These are phyloP conservation scores for Coemansia sp. DNA, from an alignment of 192 early-diverging fungal species.

Conservation along the genomic window DNA sequence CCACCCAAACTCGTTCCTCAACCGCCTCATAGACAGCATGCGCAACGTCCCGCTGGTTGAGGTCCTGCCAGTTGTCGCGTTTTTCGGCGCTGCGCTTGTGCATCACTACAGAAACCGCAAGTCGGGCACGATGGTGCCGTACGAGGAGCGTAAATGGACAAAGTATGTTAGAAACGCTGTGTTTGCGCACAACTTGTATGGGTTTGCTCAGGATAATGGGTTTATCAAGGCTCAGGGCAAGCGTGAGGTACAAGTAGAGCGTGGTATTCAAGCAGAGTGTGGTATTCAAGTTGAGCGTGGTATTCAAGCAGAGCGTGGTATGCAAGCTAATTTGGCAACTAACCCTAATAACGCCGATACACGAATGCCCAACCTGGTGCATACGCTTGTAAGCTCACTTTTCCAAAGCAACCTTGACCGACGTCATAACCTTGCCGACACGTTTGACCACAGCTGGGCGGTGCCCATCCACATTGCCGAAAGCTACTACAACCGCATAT, in stretches of 20 bases:
- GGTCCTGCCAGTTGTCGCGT: constrained; percentile 20
- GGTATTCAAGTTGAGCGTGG: too few relatives aligned
- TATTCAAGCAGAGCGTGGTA: too few relatives aligned
- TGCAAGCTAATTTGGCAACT: too few relatives aligned
- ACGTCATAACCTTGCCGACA: not conserved
- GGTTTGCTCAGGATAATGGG: constrained; percentile 13
- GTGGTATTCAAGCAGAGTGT: too few relatives aligned
- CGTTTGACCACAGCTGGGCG: constrained; percentile 23
- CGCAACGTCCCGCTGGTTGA: constrained; percentile 11
- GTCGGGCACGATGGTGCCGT: constrained; percentile 20
- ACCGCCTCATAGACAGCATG: constrained; percentile 30
- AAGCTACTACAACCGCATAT: not conserved
- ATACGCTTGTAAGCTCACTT: not conserved
- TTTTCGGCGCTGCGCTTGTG: constrained; percentile 21
- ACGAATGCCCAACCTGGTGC: not conserved
- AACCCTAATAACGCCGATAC: too few relatives aligned
- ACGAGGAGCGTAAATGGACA: constrained; percentile 30
- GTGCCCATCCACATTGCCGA: constrained; percentile 13
- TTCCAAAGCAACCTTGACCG: not conserved
- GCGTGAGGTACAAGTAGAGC: not conserved
- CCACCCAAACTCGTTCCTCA: constrained; percentile 10
- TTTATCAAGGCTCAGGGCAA: constrained; percentile 1
- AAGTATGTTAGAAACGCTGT: constrained; percentile 29
- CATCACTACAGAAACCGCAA: constrained; percentile 30
- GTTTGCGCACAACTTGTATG: constrained; percentile 25